These are phyloP conservation scores for Clarireedia hainanense DNA, from an alignment of 2,329 filamentous ascomycete genomes.

Conservation along the genomic window DNA sequence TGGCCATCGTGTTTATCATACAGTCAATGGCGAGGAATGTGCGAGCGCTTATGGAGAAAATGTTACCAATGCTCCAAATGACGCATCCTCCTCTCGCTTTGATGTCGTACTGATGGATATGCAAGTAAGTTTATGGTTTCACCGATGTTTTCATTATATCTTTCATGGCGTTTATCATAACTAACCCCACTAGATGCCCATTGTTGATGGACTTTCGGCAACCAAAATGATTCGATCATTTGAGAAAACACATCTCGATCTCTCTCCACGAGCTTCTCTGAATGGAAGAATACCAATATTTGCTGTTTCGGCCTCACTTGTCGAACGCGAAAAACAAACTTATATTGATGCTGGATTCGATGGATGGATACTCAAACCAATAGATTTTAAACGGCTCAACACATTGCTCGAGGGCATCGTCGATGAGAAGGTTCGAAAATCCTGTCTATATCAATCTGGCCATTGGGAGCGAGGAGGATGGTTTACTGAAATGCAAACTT, in stretches of 20 bases:
- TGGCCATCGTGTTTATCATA: slow-evolving; percentile 64
- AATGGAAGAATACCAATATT: slow-evolving; percentile 73
- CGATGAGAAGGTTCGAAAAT: slow-evolving; percentile 47
- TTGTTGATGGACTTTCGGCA: slow-evolving; percentile 74
- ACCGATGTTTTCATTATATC: not conserved
- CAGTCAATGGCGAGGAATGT: slow-evolving; percentile 80
- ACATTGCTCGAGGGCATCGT: slow-evolving; percentile 63
- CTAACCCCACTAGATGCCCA: slow-evolving; percentile 63
- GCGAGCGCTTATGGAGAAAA: slow-evolving; percentile 60
- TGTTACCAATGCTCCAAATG: slow-evolving; percentile 28
- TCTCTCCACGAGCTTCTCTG: slow-evolving; percentile 49
- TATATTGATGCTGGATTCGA: slow-evolving; percentile 80
- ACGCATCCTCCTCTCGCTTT: slow-evolving; percentile 37
- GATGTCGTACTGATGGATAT: slow-evolving; percentile 89
- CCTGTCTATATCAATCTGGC: slow-evolving; percentile 62
- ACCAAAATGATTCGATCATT: slow-evolving; percentile 75
- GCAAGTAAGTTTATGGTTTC: slow-evolving; percentile 53
- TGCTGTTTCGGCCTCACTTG: slow-evolving; percentile 75
- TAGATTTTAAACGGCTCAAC: slow-evolving; percentile 70
- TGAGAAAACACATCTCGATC: slow-evolving; percentile 47
- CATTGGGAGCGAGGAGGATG: slow-evolving; percentile 83
- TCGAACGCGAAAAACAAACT: slow-evolving; percentile 58
- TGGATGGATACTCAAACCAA: slow-evolving; percentile 84
- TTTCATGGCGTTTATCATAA: slow-evolving; percentile 1
- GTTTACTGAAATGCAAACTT: slow-evolving; percentile 43